These are phyloP conservation scores for Ustilago hordei DNA, from an alignment of 1,284 basidiomycete species.

Conservation along the genomic window DNA sequence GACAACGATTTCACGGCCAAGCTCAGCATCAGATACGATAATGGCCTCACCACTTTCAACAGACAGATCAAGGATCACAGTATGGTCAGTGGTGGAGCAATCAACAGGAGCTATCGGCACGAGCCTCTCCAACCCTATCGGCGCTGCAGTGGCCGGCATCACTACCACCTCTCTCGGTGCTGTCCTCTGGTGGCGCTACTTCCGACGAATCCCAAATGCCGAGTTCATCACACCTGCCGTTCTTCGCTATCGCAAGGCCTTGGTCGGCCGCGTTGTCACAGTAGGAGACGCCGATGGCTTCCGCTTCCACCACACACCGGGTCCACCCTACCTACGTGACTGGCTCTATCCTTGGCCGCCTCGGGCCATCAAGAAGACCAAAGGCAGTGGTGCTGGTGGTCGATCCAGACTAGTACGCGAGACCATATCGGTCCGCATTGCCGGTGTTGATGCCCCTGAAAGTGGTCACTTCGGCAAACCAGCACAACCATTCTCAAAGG, in stretches of 20 bases:
- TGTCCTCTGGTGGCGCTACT: conserved; percentile 62
- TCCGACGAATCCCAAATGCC: conserved; percentile 63
- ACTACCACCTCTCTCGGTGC: conserved; percentile 29
- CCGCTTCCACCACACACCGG: conserved; percentile 67
- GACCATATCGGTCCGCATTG: conserved; percentile 65
- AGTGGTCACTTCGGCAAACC: conserved; percentile 66
- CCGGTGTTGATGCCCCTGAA: conserved; percentile 68
- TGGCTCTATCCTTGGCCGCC: conserved; percentile 47
- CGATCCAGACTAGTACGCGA: conserved; percentile 30
- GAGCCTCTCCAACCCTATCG: conserved; percentile 33
- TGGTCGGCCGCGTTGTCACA: conserved; percentile 63
- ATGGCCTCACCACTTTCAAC: background rate
- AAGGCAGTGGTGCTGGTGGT: conserved; percentile 24
- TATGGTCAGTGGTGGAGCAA: conserved; percentile 43
- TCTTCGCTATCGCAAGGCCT: conserved; percentile 54
- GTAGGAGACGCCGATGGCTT: conserved; percentile 69
- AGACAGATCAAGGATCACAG: conserved; percentile 14
- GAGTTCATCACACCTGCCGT: conserved; percentile 63
- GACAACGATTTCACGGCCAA: background rate
- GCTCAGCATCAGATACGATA: background rate
- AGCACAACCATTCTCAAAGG: conserved; percentile 66
- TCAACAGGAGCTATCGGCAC: conserved; percentile 29
- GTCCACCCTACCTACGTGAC: conserved; percentile 50
- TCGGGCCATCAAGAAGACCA: conserved; percentile 20
- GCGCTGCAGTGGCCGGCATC: conserved; percentile 32